phyloP scores from a whole-genome alignment of 2,329 filamentous ascomycete species.

The Fusarium albosuccineum region DNA sequence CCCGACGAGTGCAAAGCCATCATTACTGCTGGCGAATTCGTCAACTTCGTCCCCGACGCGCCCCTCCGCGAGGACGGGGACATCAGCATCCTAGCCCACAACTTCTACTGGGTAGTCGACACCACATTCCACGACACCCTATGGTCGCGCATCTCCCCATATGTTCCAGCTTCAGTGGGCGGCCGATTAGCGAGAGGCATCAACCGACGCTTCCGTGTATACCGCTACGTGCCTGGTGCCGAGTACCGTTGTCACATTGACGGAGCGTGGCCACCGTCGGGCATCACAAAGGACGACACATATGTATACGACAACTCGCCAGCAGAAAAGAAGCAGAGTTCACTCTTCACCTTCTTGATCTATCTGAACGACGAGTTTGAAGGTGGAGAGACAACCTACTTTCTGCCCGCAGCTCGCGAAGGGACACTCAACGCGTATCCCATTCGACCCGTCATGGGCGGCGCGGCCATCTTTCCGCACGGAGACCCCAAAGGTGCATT shows the following conservation, averaged over 20 bases:
- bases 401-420: conserved; percentile 73
- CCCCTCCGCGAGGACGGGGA: conserved; percentile 76
- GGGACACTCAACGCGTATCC: conserved; percentile 78
- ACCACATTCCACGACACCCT: conserved; percentile 71
- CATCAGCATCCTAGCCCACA: conserved; percentile 75
- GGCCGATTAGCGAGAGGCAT: conserved; percentile 72
- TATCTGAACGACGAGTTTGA: conserved; percentile 80
- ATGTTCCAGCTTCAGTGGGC: conserved; percentile 67
- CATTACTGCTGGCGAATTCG: conserved; percentile 73
- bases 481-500: conserved; percentile 75
- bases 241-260: conserved; percentile 80
- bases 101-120: conserved; percentile 80
- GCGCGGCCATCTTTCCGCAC: conserved; percentile 77
- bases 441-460: conserved; percentile 76
- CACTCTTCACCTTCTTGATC: conserved; percentile 76
- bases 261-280: conserved; percentile 79
- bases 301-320: conserved; percentile 79
- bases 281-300: conserved; percentile 67
- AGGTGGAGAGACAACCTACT: conserved; percentile 79
- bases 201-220: conserved; percentile 78
- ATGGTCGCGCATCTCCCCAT: conserved; percentile 71
- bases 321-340: conserved; percentile 69
- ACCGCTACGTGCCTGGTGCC: conserved; percentile 78
- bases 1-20: conserved; percentile 74
- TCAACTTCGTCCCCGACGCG: conserved; percentile 76